Conservation (phyloP, 331 rosid species). For the Malus hybrid region DNA sequence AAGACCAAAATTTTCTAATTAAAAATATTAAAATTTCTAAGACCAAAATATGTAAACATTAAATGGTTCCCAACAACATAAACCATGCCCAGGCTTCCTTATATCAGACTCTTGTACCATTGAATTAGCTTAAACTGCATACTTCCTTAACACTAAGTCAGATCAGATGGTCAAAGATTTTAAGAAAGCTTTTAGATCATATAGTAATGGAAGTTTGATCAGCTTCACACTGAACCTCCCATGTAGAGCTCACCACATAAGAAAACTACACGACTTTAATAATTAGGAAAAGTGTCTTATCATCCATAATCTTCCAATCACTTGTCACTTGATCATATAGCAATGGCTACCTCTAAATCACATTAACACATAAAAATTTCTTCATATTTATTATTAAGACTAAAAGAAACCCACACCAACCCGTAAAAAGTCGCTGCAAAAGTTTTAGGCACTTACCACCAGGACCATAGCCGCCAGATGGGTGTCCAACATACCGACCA, state of each 20-base stretch:
- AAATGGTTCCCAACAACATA: neutral
- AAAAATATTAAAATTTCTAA: neutral
- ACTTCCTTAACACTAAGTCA: neutral
- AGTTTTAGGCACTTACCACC: slow-evolving; percentile 22
- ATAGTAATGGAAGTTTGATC: neutral
- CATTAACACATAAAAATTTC: neutral
- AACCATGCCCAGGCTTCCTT: neutral
- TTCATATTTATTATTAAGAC: neutral
- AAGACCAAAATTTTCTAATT: neutral
- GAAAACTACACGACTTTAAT: neutral
- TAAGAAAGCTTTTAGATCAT: neutral
- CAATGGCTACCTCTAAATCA: neutral
- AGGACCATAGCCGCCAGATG: slow-evolving; percentile 65
- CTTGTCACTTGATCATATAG: neutral
- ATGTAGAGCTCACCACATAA: neutral
- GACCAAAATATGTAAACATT: neutral
- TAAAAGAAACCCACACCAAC: neutral
- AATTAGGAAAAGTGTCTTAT: neutral
- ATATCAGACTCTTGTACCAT: neutral
- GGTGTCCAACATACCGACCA: slow-evolving; percentile 70
- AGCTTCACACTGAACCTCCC: neutral
- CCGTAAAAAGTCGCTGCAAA: neutral
- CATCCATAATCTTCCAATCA: neutral
- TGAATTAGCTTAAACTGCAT: neutral
- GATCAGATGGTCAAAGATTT: neutral